Percentiles rank a stretch among this genome's conserved stretches.
Conservation (phyloP, 768 basidiomycete genomes). For the Leucocoprinus birnbaumii region DNA sequence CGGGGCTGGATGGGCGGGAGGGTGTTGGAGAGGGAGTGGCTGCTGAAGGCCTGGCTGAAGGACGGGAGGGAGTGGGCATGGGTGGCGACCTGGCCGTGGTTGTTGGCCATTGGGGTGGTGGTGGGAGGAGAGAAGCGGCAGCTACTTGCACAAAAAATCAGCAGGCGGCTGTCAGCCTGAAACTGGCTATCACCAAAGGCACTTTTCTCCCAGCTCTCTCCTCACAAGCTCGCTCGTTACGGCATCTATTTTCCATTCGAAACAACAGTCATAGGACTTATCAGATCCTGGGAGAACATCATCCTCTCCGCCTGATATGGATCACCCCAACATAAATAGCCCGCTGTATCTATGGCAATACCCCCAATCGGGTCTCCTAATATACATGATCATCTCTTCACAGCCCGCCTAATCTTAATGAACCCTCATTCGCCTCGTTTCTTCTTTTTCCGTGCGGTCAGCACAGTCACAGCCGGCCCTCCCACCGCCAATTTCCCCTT, state of each 20-base stretch:
- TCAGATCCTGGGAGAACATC: too few relatives aligned
- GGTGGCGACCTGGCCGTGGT: constrained; percentile 38
- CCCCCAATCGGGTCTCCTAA: background rate
- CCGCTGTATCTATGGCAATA: constrained; percentile 10
- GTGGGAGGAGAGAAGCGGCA: constrained; percentile 8
- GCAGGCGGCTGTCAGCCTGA: constrained; percentile 8
- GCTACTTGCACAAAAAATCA: background rate
- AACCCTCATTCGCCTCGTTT: constrained; percentile 27
- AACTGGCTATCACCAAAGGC: constrained; percentile 2
- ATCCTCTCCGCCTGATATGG: constrained; percentile 2
- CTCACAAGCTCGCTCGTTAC: background rate
- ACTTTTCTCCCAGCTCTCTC: constrained; percentile 6
- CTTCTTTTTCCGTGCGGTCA: constrained; percentile 60
- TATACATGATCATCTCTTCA: too few relatives aligned
- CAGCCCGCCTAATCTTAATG: constrained; percentile 5
- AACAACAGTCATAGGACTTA: too few relatives aligned
- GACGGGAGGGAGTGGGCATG: constrained; percentile 70
- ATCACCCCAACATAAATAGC: background rate
- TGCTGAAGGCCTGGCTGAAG: constrained; percentile 74
- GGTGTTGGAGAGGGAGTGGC: constrained; percentile 50
- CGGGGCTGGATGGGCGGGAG: constrained; percentile 65
- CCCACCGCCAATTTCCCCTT: constrained; percentile 2
- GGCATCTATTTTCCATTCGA: constrained; percentile 4
- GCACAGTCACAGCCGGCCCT: constrained; percentile 44
- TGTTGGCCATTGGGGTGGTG: constrained; percentile 36